Percentiles rank a stretch among this genome's conserved stretches.
phyloP scores from a whole-genome alignment of 148 eudicot species.

The Nyssa sinensis region DNA sequence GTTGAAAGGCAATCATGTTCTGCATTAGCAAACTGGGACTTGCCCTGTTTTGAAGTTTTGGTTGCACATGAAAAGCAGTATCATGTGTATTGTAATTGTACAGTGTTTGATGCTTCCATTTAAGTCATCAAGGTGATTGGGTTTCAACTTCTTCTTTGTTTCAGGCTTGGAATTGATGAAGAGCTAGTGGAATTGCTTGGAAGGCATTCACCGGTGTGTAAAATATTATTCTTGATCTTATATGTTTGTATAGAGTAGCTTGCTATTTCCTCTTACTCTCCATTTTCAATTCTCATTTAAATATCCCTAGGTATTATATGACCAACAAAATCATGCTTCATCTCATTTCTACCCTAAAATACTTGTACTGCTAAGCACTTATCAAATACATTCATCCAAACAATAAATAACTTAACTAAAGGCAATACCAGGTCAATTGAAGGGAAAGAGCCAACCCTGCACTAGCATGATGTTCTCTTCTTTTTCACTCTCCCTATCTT shows the following conservation, averaged over 20 bases:
- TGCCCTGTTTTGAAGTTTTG: background rate
- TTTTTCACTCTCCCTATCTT: too few relatives aligned
- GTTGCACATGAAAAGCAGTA: background rate
- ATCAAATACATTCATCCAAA: too few relatives aligned
- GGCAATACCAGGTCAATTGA: too few relatives aligned
- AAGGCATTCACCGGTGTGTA: slow-evolving; percentile 70
- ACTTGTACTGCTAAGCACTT: background rate
- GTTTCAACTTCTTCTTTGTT: slow-evolving; percentile 15
- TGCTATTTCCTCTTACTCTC: background rate
- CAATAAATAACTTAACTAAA: too few relatives aligned
- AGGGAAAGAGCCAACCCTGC: too few relatives aligned
- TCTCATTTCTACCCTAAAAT: background rate
- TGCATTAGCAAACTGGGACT: slow-evolving; percentile 1
- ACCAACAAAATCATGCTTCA: background rate
- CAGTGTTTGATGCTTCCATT: background rate
- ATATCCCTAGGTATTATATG: background rate
- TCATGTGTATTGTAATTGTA: background rate
- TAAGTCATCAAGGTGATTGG: background rate
- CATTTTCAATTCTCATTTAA: background rate
- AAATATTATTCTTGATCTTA: background rate
- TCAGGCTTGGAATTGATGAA: slow-evolving; percentile 95
- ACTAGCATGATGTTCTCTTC: too few relatives aligned
- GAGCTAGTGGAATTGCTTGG: slow-evolving; percentile 89
- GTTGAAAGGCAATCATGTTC: background rate
- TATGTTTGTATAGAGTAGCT: background rate